Conservation (phyloP, 1,284 basidiomycete species). For the Ustilago bromivora region DNA sequence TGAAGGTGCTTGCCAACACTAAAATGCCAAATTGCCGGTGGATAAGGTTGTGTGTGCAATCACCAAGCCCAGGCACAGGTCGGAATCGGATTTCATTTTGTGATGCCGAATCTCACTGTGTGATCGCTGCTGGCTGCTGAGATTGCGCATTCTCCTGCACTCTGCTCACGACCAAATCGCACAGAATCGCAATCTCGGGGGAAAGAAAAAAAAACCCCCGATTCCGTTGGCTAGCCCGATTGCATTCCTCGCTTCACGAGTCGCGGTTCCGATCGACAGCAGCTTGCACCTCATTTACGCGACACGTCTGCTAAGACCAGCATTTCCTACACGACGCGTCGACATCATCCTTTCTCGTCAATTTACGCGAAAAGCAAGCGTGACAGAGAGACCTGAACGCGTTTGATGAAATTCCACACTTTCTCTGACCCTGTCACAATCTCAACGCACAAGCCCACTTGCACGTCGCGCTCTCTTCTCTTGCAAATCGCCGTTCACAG, state of each 20-base stretch:
- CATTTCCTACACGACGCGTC: conserved; percentile 11
- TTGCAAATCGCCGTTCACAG: neutral
- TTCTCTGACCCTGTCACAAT: conserved; percentile 12
- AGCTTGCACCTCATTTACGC: conserved; percentile 24
- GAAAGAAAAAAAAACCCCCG: neutral
- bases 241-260: neutral
- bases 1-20: neutral
- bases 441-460: conserved; percentile 10
- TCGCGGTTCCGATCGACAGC: neutral
- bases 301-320: conserved; percentile 15
- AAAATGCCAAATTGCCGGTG: neutral
- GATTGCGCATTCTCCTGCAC: conserved; percentile 2
- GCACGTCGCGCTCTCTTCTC: conserved; percentile 15
- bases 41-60: neutral
- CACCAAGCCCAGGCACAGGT: neutral
- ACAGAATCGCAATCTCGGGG: neutral
- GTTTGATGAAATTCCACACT: conserved; percentile 35
- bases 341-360: neutral
- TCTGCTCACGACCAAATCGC: neutral
- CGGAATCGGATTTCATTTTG: neutral
- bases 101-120: neutral
- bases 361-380: conserved; percentile 31
- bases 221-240: neutral
- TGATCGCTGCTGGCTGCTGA: neutral
- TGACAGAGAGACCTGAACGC: conserved; percentile 4